Percentiles rank a stretch among this genome's conserved stretches.
Conservation (phyloP, 2,329 filamentous ascomycete species). For the Microsporum ferrugineum region DNA sequence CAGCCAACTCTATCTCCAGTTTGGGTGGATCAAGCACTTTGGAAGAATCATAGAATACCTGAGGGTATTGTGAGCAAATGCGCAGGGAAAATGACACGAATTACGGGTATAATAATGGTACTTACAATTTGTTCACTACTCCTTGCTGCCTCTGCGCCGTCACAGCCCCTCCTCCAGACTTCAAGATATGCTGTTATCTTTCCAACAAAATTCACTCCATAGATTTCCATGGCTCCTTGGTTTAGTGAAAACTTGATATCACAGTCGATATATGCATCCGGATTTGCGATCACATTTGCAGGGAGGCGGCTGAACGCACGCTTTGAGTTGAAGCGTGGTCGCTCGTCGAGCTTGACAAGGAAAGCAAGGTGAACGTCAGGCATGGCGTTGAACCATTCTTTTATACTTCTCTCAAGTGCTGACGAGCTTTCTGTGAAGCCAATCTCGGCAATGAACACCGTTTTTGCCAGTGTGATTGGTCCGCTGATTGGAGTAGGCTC, state of each 20-base stretch:
- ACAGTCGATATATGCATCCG: not conserved
- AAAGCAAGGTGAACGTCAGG: not conserved
- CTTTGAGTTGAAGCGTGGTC: not conserved
- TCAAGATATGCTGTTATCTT: not conserved
- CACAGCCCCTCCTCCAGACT: not conserved
- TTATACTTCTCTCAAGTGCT: not conserved
- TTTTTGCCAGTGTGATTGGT: not conserved
- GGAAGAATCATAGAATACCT: too few relatives aligned
- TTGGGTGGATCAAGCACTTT: too few relatives aligned
- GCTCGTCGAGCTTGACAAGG: not conserved
- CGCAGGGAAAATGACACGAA: not conserved
- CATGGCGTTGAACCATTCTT: not conserved
- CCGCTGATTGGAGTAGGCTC: not conserved
- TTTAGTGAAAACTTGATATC: not conserved
- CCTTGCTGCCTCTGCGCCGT: not conserved
- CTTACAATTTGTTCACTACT: not conserved
- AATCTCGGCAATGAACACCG: not conserved
- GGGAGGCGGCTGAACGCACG: not conserved
- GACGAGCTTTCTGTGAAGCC: not conserved
- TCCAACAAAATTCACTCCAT: not conserved
- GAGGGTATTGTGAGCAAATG: too few relatives aligned
- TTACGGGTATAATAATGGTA: not conserved
- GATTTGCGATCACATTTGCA: not conserved
- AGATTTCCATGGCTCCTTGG: not conserved
- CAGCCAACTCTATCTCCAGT: not conserved